phyloP scores from a whole-genome alignment of 768 basidiomycete species.

The Macrolepiota albuminosa region DNA sequence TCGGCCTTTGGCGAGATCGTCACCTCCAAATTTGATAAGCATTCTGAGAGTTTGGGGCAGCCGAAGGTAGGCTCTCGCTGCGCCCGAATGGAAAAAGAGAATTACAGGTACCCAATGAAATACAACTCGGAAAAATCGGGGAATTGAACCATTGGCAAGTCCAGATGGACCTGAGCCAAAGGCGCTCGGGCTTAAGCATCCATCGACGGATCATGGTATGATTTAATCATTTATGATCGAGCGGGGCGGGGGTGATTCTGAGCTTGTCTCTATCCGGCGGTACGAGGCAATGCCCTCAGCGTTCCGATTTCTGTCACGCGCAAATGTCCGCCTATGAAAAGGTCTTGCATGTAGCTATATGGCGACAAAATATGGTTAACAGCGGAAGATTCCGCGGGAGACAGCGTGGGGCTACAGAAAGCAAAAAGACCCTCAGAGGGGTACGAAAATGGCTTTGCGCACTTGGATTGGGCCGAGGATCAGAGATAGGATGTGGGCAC shows the following conservation, averaged over 20 bases:
- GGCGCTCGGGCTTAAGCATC: background rate
- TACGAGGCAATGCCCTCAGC: background rate
- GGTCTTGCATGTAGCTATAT: background rate
- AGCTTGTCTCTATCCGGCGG: background rate
- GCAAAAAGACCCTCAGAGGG: background rate
- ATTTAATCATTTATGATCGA: background rate
- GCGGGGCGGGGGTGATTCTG: background rate
- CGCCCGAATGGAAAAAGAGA: background rate
- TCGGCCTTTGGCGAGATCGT: background rate
- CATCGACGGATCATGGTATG: background rate
- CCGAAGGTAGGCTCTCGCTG: background rate
- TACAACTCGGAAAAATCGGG: background rate
- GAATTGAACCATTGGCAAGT: background rate
- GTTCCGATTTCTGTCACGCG: background rate
- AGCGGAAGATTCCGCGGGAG: background rate
- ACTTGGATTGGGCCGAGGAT: background rate
- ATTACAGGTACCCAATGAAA: background rate
- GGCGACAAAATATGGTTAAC: background rate
- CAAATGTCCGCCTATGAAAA: background rate
- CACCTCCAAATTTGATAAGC: too few relatives aligned
- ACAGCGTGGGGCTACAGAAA: background rate
- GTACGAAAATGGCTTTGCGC: background rate
- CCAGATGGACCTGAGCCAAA: background rate
- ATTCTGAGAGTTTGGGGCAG: background rate
- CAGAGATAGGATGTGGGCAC: background rate